phyloP scores from a whole-genome alignment of 805 yeast genomes.

The Millerozyma acaciae region DNA sequence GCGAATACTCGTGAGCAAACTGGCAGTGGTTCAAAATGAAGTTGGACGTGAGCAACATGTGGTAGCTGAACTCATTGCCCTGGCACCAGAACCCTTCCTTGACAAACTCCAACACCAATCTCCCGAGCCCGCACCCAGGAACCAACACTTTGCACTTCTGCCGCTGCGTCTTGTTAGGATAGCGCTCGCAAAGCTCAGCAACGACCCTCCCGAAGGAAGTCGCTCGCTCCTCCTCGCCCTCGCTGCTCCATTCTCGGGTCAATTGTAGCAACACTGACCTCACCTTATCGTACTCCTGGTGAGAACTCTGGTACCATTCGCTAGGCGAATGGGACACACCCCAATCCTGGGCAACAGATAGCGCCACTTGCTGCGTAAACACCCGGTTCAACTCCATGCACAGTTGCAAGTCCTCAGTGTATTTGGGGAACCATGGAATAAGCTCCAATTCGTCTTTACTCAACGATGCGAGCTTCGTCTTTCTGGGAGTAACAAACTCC shows the following conservation, averaged over 20 bases:
- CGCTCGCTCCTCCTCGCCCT: conserved; percentile 46
- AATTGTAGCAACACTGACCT: conserved; percentile 52
- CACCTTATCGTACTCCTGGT: conserved; percentile 53
- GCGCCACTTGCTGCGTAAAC: conserved; percentile 43
- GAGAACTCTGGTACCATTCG: conserved; percentile 40
- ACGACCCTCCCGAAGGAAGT: conserved; percentile 37
- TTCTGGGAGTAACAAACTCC: conserved; percentile 30
- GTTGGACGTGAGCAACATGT: conserved; percentile 57
- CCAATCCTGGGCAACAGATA: conserved; percentile 46
- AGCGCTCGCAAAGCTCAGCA: conserved; percentile 26
- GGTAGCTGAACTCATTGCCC: conserved; percentile 65
- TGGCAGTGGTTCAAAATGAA: conserved; percentile 48
- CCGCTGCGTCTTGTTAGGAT: conserved; percentile 34
- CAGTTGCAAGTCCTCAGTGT: conserved; percentile 36
- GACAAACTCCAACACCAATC: conserved; percentile 55
- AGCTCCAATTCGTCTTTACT: conserved; percentile 37
- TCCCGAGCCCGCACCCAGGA: conserved; percentile 65
- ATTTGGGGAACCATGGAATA: conserved; percentile 48
- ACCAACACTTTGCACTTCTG: conserved; percentile 44
- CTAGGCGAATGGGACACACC: conserved; percentile 37
- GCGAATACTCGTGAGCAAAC: conserved; percentile 33
- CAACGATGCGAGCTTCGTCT: conserved; percentile 25
- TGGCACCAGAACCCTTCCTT: conserved; percentile 55
- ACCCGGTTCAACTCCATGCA: conserved; percentile 43
- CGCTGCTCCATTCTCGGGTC: conserved; percentile 59